Conservation (phyloP, 345 rosid genomes). For the Kernera saxatilis region DNA sequence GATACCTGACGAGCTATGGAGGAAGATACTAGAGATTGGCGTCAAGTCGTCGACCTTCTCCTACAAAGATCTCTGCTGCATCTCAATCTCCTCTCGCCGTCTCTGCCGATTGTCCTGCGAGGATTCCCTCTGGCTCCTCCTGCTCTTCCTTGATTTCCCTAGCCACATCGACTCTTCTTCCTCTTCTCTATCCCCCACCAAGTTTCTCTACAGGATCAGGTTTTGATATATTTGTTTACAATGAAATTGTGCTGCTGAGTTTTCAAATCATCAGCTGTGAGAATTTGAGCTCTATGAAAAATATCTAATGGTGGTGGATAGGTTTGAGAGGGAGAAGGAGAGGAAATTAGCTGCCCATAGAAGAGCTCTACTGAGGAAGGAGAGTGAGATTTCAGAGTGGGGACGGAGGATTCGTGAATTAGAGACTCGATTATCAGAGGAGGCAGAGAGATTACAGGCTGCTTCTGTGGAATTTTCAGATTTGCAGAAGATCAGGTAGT, state of each 20-base stretch:
- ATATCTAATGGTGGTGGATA: slow-evolving; percentile 14
- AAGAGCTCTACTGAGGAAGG: slow-evolving; percentile 63
- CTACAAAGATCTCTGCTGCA: slow-evolving; percentile 67
- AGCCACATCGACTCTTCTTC: slow-evolving; percentile 16
- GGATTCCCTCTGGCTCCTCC: slow-evolving; percentile 57
- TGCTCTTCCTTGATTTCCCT: slow-evolving; percentile 52
- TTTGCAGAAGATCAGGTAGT: slow-evolving; percentile 65
- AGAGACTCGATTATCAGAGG: slow-evolving; percentile 40
- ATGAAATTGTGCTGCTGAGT: neutral
- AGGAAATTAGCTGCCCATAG: slow-evolving; percentile 48
- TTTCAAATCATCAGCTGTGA: neutral
- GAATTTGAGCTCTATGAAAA: neutral
- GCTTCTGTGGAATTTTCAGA: slow-evolving; percentile 40
- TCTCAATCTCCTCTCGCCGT: slow-evolving; percentile 73
- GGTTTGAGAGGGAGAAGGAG: slow-evolving; percentile 71
- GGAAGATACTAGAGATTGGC: slow-evolving; percentile 57
- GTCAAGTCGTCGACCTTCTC: slow-evolving; percentile 36
- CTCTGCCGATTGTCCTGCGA: slow-evolving; percentile 62
- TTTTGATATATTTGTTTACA: neutral
- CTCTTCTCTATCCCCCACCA: slow-evolving; percentile 27
- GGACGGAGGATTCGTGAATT: slow-evolving; percentile 47
- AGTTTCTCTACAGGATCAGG: slow-evolving; percentile 52
- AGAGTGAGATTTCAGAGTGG: slow-evolving; percentile 61
- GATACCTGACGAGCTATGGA: slow-evolving; percentile 81
- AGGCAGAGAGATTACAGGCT: slow-evolving; percentile 43